Evolutionary conservation across 2,329 filamentous ascomycete species (phyloP).

Genomic region (Scedosporium apiospermum): DNA sequence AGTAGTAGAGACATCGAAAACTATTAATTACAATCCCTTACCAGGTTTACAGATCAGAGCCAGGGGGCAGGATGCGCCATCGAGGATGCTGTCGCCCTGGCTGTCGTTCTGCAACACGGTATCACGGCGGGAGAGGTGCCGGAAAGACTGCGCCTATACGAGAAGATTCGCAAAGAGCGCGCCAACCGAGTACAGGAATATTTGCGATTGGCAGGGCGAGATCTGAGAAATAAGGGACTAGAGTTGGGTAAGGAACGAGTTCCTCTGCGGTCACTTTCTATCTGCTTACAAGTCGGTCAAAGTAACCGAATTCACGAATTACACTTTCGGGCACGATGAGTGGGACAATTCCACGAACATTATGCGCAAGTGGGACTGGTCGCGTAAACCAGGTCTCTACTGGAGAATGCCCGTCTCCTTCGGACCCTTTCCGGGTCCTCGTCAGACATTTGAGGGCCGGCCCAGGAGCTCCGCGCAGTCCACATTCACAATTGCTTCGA

Average conservation of each 20-base stretch:
- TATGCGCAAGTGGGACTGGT: conserved; percentile 39
- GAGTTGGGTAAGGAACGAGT: not conserved
- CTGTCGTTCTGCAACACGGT: too few relatives aligned
- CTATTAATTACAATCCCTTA: too few relatives aligned
- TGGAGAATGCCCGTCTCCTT: conserved; percentile 36
- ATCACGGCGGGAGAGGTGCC: too few relatives aligned
- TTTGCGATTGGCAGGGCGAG: not conserved
- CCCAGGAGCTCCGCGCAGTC: conserved; percentile 13
- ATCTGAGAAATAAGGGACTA: not conserved
- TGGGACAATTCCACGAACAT: conserved; percentile 41
- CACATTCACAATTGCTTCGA: conserved; percentile 31
- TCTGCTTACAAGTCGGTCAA: not conserved
- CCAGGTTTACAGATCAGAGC: too few relatives aligned
- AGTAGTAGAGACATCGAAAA: too few relatives aligned
- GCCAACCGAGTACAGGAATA: not conserved
- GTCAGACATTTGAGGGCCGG: conserved; percentile 21
- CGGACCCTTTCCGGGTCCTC: conserved; percentile 34
- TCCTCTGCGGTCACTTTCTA: not conserved
- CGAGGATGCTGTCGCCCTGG: too few relatives aligned
- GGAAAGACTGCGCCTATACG: too few relatives aligned
- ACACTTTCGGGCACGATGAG: conserved; percentile 51
- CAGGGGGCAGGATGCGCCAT: too few relatives aligned
- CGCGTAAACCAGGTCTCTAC: conserved; percentile 23
- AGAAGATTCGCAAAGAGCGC: too few relatives aligned
- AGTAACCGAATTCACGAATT: conserved; percentile 32